Percentiles rank a stretch among this genome's conserved stretches.
These are phyloP conservation scores for bread wheat (Triticum aestivum) DNA, from an alignment of 176 grass and related monocot species.

Conservation along the genomic window DNA sequence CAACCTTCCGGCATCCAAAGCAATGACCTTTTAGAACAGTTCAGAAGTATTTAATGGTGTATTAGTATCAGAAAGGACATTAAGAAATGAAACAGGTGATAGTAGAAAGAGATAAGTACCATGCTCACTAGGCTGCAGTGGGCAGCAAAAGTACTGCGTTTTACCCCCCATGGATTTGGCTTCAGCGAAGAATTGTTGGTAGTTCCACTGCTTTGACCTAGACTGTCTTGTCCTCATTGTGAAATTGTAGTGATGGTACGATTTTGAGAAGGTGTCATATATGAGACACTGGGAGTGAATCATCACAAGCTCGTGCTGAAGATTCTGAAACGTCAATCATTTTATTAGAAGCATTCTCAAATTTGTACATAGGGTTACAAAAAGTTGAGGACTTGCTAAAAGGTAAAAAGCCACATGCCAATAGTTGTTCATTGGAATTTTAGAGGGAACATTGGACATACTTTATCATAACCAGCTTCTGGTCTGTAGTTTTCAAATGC, in stretches of 20 bases:
- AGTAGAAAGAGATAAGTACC: neutral
- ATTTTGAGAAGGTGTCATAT: neutral
- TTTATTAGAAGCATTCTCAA: neutral
- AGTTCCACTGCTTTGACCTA: neutral
- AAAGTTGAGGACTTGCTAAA: neutral
- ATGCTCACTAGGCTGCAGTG: neutral
- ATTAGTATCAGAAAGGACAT: neutral
- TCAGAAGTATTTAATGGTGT: neutral
- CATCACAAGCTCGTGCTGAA: slow-evolving; percentile 2
- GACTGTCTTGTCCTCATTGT: neutral
- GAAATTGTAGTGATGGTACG: slow-evolving; percentile 11
- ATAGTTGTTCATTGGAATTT: neutral
- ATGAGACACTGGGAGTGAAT: slow-evolving; percentile 5
- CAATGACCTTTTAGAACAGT: slow-evolving; percentile 10
- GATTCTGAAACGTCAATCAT: neutral
- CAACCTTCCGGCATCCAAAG: neutral
- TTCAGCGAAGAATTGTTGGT: neutral
- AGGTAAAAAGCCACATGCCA: neutral
- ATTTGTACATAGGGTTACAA: neutral
- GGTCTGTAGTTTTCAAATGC: neutral
- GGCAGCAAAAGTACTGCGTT: neutral
- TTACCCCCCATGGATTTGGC: neutral
- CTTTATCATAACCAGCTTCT: neutral
- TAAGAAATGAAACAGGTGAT: neutral
- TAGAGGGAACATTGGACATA: neutral